A percentile compares a stretch with the other conserved stretches of the same genome.
phyloP scores from a whole-genome alignment of 768 basidiomycete genomes.

The Russula brevipes region DNA sequence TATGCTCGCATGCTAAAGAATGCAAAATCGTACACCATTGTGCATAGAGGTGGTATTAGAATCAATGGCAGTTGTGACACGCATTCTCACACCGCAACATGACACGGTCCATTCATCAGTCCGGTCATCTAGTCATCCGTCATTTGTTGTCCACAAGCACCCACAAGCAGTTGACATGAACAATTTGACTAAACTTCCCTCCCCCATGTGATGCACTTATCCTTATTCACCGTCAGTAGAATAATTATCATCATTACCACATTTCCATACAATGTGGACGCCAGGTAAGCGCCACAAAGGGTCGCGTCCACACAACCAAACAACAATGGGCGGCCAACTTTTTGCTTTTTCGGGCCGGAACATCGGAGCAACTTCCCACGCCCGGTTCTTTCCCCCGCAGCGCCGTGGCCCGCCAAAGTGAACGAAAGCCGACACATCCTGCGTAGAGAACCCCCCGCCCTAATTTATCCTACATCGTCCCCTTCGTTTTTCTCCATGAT shows the following conservation, averaged over 20 bases:
- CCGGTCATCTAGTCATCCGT: too few species aligned
- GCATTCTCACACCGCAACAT: too few species aligned
- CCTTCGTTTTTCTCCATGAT: constrained; percentile 59
- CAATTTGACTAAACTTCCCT: too few species aligned
- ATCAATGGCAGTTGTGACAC: too few species aligned
- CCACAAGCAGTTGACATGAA: too few species aligned
- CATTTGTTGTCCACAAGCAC: too few species aligned
- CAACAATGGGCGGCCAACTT: constrained; percentile 21
- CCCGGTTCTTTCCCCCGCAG: constrained; percentile 26
- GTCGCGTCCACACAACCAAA: constrained; percentile 18
- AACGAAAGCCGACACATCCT: constrained; percentile 24
- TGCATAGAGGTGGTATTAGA: too few species aligned
- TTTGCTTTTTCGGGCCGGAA: constrained; percentile 23
- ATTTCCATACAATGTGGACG: background rate
- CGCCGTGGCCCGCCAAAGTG: constrained; percentile 27
- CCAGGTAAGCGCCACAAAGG: constrained; percentile 21
- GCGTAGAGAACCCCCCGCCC: constrained; percentile 23
- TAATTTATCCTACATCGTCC: constrained; percentile 29
- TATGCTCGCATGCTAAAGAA: too few species aligned
- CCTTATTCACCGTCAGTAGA: background rate
- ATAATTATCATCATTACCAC: background rate
- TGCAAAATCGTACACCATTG: too few species aligned
- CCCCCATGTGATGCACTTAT: too few species aligned
- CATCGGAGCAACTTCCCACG: constrained; percentile 25
- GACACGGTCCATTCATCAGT: too few species aligned